These are phyloP conservation scores for Suhomyces yuchorum DNA, from an alignment of 1,139 yeast species.

Conservation along the genomic window DNA sequence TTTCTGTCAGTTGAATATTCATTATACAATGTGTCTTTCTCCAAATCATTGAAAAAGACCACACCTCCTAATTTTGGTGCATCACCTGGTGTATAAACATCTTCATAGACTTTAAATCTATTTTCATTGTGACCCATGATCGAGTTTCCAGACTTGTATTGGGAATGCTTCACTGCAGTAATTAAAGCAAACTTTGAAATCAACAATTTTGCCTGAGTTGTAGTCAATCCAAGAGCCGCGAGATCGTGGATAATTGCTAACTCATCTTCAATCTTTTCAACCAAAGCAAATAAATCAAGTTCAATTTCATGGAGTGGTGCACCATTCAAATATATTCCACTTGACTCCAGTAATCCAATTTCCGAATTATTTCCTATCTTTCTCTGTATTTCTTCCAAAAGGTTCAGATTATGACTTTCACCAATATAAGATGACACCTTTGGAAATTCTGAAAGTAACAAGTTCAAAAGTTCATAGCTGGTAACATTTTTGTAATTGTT, in stretches of 20 bases:
- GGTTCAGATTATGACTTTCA: conserved; percentile 10
- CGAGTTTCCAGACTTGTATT: conserved; percentile 39
- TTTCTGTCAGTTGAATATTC: conserved; percentile 47
- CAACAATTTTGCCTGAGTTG: conserved; percentile 38
- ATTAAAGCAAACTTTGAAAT: conserved; percentile 49
- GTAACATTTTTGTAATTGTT: conserved; percentile 27
- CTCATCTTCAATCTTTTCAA: conserved; percentile 42
- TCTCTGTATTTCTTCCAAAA: conserved; percentile 22
- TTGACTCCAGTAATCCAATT: conserved; percentile 39
- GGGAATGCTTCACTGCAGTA: conserved; percentile 37
- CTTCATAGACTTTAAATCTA: conserved; percentile 38
- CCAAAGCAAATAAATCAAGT: conserved; percentile 46
- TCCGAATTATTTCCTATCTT: conserved; percentile 32
- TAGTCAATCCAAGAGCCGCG: conserved; percentile 36
- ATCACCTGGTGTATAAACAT: conserved; percentile 34
- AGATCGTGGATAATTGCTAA: conserved; percentile 31
- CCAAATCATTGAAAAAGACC: conserved; percentile 78
- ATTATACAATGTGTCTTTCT: conserved; percentile 57
- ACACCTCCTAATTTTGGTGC: conserved; percentile 44
- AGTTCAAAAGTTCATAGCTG: conserved; percentile 35
- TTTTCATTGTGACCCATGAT: conserved; percentile 40
- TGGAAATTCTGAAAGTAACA: conserved; percentile 54
- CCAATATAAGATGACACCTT: conserved; percentile 40
- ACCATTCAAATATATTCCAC: conserved; percentile 67
- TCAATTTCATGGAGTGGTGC: conserved; percentile 48